Evolutionary conservation across 257 asterid genomes (phyloP).

Genomic region (Solanum paucissectum): DNA sequence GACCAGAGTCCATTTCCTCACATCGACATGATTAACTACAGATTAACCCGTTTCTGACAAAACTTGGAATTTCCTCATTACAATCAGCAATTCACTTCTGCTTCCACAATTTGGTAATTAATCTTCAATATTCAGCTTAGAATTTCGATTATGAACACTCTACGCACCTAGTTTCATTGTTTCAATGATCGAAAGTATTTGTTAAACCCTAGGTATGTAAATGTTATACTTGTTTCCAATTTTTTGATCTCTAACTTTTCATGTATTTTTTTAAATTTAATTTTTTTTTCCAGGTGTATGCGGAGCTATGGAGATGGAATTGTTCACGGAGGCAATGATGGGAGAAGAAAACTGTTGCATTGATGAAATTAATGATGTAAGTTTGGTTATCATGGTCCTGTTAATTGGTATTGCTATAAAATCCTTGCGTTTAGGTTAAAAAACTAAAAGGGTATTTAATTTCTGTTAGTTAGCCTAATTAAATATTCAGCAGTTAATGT

Average conservation of each 20-base stretch:
- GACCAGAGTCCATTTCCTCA: not conserved
- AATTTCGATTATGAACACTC: not conserved
- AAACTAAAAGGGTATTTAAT: not conserved
- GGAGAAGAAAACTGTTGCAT: slow-evolving; percentile 49
- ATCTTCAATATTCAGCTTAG: not conserved
- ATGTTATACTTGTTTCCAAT: not conserved
- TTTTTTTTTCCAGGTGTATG: slow-evolving; percentile 15
- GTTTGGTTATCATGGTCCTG: not conserved
- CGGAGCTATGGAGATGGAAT: slow-evolving; percentile 63
- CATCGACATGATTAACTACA: not conserved
- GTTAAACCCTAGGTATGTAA: not conserved
- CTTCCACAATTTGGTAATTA: not conserved
- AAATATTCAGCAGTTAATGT: not conserved
- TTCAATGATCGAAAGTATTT: not conserved
- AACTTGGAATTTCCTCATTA: not conserved
- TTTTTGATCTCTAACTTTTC: not conserved
- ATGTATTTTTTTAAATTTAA: not conserved
- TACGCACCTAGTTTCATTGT: not conserved
- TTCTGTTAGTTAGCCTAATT: not conserved
- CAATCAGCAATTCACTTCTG: not conserved
- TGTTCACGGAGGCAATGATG: slow-evolving; percentile 41
- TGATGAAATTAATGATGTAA: slow-evolving; percentile 57
- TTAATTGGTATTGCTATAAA: not conserved
- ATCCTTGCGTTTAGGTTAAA: not conserved
- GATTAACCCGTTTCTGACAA: not conserved